Percentiles rank a stretch among this genome's conserved stretches.
Conservation (phyloP, 805 yeast genomes). For the Sugiyamaella floridensis region DNA sequence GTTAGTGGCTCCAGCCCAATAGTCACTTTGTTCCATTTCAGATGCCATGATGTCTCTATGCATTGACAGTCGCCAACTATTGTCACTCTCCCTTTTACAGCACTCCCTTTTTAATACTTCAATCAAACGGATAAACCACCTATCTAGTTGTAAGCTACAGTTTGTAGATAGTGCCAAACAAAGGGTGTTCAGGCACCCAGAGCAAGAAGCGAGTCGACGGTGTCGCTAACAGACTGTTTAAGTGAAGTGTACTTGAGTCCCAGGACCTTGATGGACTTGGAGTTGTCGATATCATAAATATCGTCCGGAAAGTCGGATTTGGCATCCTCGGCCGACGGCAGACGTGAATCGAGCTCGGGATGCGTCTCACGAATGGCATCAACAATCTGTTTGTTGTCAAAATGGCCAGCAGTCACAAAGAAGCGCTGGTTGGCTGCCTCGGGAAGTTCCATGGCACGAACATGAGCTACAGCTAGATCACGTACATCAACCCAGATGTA, state of each 20-base stretch:
- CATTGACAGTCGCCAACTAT: background rate
- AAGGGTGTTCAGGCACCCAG: background rate
- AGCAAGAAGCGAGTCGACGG: conserved; percentile 10
- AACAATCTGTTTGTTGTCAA: conserved; percentile 2
- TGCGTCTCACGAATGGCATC: conserved; percentile 5
- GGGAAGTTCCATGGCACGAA: conserved; percentile 40
- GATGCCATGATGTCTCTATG: background rate
- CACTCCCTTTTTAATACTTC: no score
- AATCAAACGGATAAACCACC: no score
- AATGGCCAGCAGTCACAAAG: conserved; percentile 11
- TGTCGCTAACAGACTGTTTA: conserved; percentile 6
- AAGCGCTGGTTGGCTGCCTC: conserved; percentile 11
- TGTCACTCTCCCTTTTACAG: background rate
- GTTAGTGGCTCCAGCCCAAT: conserved; percentile 22
- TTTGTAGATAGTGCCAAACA: background rate
- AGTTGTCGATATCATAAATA: conserved; percentile 4
- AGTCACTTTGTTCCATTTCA: background rate
- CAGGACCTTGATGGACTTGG: conserved; percentile 9
- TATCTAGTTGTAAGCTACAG: no score
- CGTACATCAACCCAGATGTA: conserved; percentile 46
- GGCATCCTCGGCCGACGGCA: conserved; percentile 1
- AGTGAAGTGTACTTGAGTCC: conserved; percentile 5
- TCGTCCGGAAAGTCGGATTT: conserved; percentile 1
- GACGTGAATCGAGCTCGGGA: conserved; percentile 2
- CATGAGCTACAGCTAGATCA: conserved; percentile 55